These are phyloP conservation scores for Cladorrhinum sp. DNA, from an alignment of 2,329 filamentous ascomycete genomes.

Conservation along the genomic window DNA sequence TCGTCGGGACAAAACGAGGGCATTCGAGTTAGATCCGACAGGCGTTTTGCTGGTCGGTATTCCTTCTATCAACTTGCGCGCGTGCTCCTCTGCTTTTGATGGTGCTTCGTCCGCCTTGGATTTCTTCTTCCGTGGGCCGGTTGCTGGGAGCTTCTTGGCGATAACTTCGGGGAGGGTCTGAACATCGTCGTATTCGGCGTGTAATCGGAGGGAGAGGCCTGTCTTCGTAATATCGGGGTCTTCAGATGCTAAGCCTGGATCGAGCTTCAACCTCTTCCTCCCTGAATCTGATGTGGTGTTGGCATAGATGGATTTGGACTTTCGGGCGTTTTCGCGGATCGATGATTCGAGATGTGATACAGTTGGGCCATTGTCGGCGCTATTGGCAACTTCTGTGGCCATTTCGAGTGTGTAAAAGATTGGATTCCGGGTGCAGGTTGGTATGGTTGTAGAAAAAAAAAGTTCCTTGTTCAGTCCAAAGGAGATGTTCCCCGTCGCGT, in stretches of 20 bases:
- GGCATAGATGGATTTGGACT: constrained; percentile 40
- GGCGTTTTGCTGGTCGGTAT: constrained; percentile 45
- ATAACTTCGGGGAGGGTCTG: constrained; percentile 73
- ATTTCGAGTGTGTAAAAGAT: constrained; percentile 10
- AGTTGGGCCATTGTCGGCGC: constrained; percentile 18
- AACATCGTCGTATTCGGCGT: constrained; percentile 73
- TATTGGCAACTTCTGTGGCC: constrained; percentile 32
- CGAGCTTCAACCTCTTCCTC: constrained; percentile 35
- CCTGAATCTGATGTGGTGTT: constrained; percentile 26
- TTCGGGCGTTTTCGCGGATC: constrained; percentile 42
- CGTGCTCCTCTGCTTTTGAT: constrained; percentile 41
- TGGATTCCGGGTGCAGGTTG: not conserved
- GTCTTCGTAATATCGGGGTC: constrained; percentile 41
- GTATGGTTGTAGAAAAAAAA: not conserved
- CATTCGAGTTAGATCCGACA: constrained; percentile 33
- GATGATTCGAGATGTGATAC: constrained; percentile 36
- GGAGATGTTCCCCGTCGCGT: constrained; percentile 1
- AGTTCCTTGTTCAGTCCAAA: not conserved
- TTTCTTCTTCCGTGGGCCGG: constrained; percentile 58
- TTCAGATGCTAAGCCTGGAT: constrained; percentile 36
- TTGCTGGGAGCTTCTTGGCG: constrained; percentile 67
- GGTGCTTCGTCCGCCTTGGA: constrained; percentile 38
- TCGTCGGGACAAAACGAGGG: constrained; percentile 36
- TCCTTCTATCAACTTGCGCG: constrained; percentile 66
- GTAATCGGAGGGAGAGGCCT: constrained; percentile 56